phyloP scores from a whole-genome alignment of 164 flowering plant genomes.

The Nelumbo lutea region DNA sequence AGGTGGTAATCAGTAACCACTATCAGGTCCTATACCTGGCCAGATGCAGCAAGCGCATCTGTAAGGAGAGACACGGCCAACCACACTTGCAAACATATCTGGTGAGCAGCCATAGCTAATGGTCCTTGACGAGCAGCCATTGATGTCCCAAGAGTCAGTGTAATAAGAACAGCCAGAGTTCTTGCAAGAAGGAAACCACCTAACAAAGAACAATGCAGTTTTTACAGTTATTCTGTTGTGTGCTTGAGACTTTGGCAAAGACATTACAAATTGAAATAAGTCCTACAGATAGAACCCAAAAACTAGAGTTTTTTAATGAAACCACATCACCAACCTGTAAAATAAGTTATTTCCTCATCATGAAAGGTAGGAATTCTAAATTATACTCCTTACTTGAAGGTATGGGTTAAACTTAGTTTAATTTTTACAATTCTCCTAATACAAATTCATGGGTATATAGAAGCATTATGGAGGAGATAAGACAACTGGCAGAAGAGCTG shows the following conservation, averaged over 20 bases:
- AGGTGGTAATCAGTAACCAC: not conserved
- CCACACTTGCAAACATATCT: constrained; percentile 96
- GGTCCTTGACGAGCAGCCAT: constrained; percentile 99
- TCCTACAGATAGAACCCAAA: not conserved
- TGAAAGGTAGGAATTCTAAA: no score
- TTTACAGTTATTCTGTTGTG: not conserved
- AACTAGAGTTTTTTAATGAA: not conserved
- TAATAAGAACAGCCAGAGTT: constrained; percentile 74
- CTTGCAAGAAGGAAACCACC: constrained; percentile 96
- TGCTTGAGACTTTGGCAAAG: not conserved
- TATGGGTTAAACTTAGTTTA: no score
- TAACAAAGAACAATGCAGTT: constrained; percentile 13
- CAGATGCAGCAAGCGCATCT: constrained; percentile 87
- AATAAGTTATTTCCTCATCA: no score
- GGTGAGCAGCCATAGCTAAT: constrained; percentile 95
- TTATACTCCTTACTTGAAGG: no score
- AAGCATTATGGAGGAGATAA: no score
- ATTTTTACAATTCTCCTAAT: no score
- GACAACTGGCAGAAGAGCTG: no score
- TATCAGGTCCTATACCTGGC: constrained; percentile 49
- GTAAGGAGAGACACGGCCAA: constrained; percentile 91
- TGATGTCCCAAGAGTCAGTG: constrained; percentile 84
- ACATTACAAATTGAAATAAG: not conserved
- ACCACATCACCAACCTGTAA: not conserved
- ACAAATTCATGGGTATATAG: no score